These are phyloP conservation scores for Bombardia bombarda DNA, from an alignment of 495 filamentous ascomycete genomes.

Conservation along the genomic window DNA sequence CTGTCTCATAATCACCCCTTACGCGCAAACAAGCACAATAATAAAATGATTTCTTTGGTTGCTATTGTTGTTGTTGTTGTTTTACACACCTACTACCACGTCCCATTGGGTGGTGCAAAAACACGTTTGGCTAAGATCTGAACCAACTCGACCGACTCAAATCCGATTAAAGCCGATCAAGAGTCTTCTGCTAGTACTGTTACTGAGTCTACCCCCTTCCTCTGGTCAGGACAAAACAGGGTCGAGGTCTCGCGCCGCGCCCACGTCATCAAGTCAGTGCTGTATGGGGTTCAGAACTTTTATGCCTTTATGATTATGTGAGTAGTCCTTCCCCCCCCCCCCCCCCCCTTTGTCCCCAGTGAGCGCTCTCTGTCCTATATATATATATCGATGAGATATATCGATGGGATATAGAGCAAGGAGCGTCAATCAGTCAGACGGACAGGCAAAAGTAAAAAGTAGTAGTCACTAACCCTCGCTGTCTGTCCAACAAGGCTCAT, in stretches of 20 bases:
- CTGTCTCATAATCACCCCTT: too few species aligned
- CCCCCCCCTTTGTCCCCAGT: background rate
- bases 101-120: too few species aligned
- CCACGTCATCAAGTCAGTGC: slow-evolving; percentile 66
- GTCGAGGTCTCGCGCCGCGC: slow-evolving; percentile 49
- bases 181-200: too few species aligned
- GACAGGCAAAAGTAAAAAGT: too few species aligned
- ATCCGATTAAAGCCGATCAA: too few species aligned
- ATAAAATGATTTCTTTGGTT: background rate
- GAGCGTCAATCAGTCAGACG: background rate
- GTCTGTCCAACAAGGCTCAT: slow-evolving; percentile 59
- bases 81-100: too few species aligned
- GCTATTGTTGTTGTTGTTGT: background rate
- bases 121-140: background rate
- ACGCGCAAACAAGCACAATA: too few species aligned
- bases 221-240: slow-evolving; percentile 39
- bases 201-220: slow-evolving; percentile 48
- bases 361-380: too few species aligned
- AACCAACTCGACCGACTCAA: too few species aligned
- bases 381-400: too few species aligned
- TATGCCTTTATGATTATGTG: slow-evolving; percentile 99
- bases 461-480: background rate
- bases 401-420: too few species aligned
- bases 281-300: slow-evolving; percentile 94
- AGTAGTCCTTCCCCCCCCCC: slow-evolving; percentile 33